Base-by-base conservation (phyloP, 1,284 basidiomycete genomes). In the Moniliella sp. region DNA sequence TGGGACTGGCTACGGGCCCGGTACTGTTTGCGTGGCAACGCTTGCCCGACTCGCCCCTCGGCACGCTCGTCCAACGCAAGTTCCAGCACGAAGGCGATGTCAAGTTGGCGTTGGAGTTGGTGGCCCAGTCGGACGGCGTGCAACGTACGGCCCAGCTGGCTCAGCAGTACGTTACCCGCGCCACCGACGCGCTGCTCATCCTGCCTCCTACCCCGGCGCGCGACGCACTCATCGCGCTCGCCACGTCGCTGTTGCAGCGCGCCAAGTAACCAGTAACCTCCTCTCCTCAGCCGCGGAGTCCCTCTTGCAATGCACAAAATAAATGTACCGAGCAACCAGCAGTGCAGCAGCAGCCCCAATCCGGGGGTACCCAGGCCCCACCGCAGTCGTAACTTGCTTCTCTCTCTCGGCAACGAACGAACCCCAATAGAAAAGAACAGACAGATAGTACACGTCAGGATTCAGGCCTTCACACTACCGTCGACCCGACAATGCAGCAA, bases 11-110 rank as follows among this genome's bases (percentile, higher is more conserved):
- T 1, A 91, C 84, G 0, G 88, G 79, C 0, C 88, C 88, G 0
- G 78, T 78, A 1, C 64, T 99, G n/a, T 94, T 78, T 54, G 88
- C 91, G 10, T 83, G 80, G 68, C 76, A 91, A 57, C 69, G 79
- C 57, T 23, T 15, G 10, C 45, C 48, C 4, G 35, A 40, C 15
- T 73, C 79, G 4, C 73, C 75, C 41, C 39, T 56, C n/a, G 42
- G 46, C 21, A 74, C 77, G 1, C 65, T 94, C 40, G 84, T 97
- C 35, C 66, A 69, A 30, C 73, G 91, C 34, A 78, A 81, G 63
- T 91, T 94, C 59, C 66, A 70, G 26, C 65, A 71, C 11, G 67
- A 71, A 16, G 88, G 83, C 5, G 88, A 97, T 54, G 76, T 86
- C 17, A 78, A 86, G 46, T 63, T 70, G 28, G 37, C 35, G 11